Evolutionary conservation across 2,329 filamentous ascomycete genomes (phyloP).

Genomic region (Tolypocladium paradoxum): DNA sequence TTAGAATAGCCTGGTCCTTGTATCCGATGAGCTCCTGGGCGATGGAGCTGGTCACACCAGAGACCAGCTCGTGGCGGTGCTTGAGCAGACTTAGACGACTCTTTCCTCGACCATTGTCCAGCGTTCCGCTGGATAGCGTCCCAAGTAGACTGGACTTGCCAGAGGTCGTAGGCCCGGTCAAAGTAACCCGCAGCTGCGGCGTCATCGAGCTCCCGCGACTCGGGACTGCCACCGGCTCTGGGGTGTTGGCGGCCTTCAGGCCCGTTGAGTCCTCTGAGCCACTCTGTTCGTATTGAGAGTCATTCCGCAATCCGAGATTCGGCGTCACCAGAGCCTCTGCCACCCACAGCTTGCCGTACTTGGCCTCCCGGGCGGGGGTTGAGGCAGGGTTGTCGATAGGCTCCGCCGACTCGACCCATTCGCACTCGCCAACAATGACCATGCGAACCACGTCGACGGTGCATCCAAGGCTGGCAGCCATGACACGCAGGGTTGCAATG

Average conservation of each 20-base stretch:
- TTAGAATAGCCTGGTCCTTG: slow-evolving; percentile 50
- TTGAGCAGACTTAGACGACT: slow-evolving; percentile 81
- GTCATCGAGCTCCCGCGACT: slow-evolving; percentile 41
- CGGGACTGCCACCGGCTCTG: slow-evolving; percentile 13
- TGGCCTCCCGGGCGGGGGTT: slow-evolving; percentile 10
- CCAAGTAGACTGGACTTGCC: slow-evolving; percentile 90
- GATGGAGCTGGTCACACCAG: slow-evolving; percentile 87
- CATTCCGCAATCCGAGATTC: slow-evolving; percentile 36
- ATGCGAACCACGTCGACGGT: slow-evolving; percentile 70
- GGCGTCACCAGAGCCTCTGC: slow-evolving; percentile 85
- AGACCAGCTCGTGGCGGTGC: slow-evolving; percentile 85
- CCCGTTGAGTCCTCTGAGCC: background rate
- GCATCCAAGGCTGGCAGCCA: slow-evolving; percentile 89
- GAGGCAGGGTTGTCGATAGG: slow-evolving; percentile 16
- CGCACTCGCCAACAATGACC: slow-evolving; percentile 76
- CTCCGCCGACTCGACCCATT: slow-evolving; percentile 47
- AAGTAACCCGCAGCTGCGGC: slow-evolving; percentile 73
- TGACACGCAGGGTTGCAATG: slow-evolving; percentile 69
- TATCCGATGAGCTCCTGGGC: slow-evolving; percentile 92
- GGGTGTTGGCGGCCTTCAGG: background rate
- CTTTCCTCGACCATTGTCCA: slow-evolving; percentile 88
- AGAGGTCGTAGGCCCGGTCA: slow-evolving; percentile 81
- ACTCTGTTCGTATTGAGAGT: background rate
- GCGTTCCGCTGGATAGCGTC: slow-evolving; percentile 72
- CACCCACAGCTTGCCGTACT: slow-evolving; percentile 60